Evolutionary conservation across 352 stramenopile species (phyloP).

Genomic region (Aphanomyces stellatus): DNA sequence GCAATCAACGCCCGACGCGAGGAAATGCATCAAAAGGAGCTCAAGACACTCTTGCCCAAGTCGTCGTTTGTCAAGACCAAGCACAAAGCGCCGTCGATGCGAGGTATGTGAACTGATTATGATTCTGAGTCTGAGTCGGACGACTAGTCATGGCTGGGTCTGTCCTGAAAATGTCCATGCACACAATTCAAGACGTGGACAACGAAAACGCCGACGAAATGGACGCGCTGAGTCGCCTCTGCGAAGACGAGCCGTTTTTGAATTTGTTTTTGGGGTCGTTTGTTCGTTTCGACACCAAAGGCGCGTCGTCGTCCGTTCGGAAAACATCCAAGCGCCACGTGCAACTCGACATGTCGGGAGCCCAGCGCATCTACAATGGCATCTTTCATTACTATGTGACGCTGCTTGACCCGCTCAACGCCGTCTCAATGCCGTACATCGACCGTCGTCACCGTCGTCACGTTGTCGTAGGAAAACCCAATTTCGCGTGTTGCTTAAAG

Average conservation of each 20-base stretch:
- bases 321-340: slow-evolving; percentile 23
- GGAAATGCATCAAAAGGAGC: slow-evolving; percentile 44
- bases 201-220: slow-evolving; percentile 48
- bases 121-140: too few species aligned
- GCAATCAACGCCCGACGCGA: slow-evolving; percentile 40
- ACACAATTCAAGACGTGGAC: slow-evolving; percentile 51
- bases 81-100: slow-evolving; percentile 13
- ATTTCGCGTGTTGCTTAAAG: slow-evolving; percentile 46
- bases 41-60: slow-evolving; percentile 48
- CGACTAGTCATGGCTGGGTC: too few species aligned
- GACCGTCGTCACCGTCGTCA: background rate
- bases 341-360: slow-evolving; percentile 44
- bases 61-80: slow-evolving; percentile 41
- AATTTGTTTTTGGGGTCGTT: slow-evolving; percentile 18
- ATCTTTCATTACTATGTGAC: slow-evolving; percentile 60
- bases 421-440: slow-evolving; percentile 26
- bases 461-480: slow-evolving; percentile 43
- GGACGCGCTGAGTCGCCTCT: background rate
- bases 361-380: slow-evolving; percentile 57
- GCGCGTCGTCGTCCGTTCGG: slow-evolving; percentile 12
- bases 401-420: slow-evolving; percentile 37
- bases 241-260: slow-evolving; percentile 17
- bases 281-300: slow-evolving; percentile 21
- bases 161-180: slow-evolving; percentile 15
- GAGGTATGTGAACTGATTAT: too few species aligned